Evolutionary conservation across 495 filamentous ascomycete species (phyloP), one percentile per base, ranked within the genome.

Genomic region (Aspergillus mulundensis): DNA sequence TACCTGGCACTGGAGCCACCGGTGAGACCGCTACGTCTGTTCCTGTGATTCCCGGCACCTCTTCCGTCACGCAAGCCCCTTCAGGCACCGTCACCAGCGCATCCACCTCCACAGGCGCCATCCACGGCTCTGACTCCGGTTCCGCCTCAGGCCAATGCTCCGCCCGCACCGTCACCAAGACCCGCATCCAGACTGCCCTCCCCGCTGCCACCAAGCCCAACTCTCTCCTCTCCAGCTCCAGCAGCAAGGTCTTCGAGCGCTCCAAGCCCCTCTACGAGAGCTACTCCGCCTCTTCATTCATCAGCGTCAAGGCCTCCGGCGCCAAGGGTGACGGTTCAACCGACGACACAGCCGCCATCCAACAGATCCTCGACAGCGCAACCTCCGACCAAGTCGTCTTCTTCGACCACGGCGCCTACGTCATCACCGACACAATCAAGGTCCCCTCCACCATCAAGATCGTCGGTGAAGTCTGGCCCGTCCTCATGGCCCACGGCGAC

Each of bases 361-460:
- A 98, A 66, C 75, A 78, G 18, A 75, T 87, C 32, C 78, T 92
- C 39, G 78, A 93, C 67, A 81, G 74, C 53, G 84, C 66, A 62
- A 78, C 57, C 18, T 67, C 72, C 32, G 66, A 68, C 38, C 84
- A 92, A 44, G 73, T 97, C 49, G 81, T 96, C 53, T 97, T 89
- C 79, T 95, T 98, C 66, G 89, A 95, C 69, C 88, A 95, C 64
- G 93, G 93, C 46, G 84, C 87, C 23, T 98, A 96, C 71, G 71
- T 95, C 18, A 77, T 98, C 64, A 88, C 88, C 43, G 80, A 85
- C 50, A 97, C 93, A 1, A 73, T 98, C 70, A 84, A 87, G 66
- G 79, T 97, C 4, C 93, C 93, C 44, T 71, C 70, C 63, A 53
- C 70, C 41, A 70, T 73, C 64, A 72, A 70, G 61, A 93, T 97